Conservation (phyloP, 192 early-diverging fungal genomes). For the Linnemannia hyalina region DNA sequence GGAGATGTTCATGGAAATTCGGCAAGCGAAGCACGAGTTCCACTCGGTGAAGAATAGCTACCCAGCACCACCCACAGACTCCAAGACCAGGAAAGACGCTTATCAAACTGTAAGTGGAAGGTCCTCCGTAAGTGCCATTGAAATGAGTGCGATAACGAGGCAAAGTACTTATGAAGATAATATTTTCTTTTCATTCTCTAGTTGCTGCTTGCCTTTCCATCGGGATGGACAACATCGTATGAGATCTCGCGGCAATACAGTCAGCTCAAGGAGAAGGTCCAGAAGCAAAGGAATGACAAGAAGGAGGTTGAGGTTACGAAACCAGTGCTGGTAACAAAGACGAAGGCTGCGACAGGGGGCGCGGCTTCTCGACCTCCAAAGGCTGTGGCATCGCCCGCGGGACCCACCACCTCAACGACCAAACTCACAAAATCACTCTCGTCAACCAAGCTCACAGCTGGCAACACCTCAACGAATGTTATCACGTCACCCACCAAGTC, state of each 20-base stretch:
- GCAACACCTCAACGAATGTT: too few relatives aligned
- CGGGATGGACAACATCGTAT: conserved; percentile 66
- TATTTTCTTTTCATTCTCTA: conserved; percentile 16
- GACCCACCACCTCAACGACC: not conserved
- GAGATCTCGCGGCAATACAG: conserved; percentile 69
- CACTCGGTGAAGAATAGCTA: conserved; percentile 20
- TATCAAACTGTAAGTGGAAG: conserved; percentile 61
- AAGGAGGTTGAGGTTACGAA: conserved; percentile 8
- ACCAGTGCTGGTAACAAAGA: not conserved
- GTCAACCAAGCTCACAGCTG: not conserved
- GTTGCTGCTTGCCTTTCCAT: conserved; percentile 62
- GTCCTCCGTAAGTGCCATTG: not conserved
- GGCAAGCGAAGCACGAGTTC: conserved; percentile 31
- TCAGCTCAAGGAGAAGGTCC: conserved; percentile 57
- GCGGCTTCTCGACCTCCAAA: not conserved
- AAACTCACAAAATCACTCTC: not conserved
- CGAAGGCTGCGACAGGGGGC: not conserved
- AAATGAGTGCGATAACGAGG: not conserved
- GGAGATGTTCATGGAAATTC: conserved; percentile 55
- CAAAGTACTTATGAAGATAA: not conserved
- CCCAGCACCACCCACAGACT: conserved; percentile 45
- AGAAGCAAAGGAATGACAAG: conserved; percentile 53
- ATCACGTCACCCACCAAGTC: too few relatives aligned
- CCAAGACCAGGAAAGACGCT: conserved; percentile 60
- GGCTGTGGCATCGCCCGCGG: not conserved